A percentile compares a stretch with the other conserved stretches of the same genome.
Evolutionary conservation across 768 basidiomycete species (phyloP).

Genomic region (Psilocybe azurescens): DNA sequence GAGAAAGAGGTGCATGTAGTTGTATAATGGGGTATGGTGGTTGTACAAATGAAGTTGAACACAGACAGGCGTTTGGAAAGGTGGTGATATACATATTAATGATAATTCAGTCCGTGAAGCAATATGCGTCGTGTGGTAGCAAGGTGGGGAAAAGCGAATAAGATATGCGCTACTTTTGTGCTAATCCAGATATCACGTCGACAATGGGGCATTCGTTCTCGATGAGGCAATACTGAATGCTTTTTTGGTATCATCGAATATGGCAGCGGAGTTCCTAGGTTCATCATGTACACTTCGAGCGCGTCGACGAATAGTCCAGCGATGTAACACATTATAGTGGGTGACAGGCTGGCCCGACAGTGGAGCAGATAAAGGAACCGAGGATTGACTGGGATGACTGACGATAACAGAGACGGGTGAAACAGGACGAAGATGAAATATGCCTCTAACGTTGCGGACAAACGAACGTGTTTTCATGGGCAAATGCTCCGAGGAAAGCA

Average conservation of each 20-base stretch:
- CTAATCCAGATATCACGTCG: conserved; percentile 11
- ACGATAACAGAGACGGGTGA: conserved; percentile 38
- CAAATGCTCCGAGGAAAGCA: conserved; percentile 15
- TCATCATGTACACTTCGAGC: conserved; percentile 58
- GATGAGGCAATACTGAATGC: conserved; percentile 9
- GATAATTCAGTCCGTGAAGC: conserved; percentile 9
- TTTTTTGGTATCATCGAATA: conserved; percentile 21
- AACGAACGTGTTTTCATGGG: conserved; percentile 53
- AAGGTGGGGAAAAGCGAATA: conserved; percentile 1
- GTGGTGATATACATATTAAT: conserved; percentile 12
- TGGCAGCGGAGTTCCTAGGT: conserved; percentile 18
- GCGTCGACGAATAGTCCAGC: conserved; percentile 59
- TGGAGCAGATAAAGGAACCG: conserved; percentile 7
- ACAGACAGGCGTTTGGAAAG: background rate
- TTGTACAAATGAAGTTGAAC: conserved; percentile 21
- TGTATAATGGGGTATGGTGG: conserved; percentile 19
- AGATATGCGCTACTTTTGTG: conserved; percentile 14
- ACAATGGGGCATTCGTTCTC: conserved; percentile 12
- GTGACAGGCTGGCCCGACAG: conserved; percentile 16
- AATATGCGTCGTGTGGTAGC: background rate
- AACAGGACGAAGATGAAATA: conserved; percentile 56
- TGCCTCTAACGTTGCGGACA: conserved; percentile 64
- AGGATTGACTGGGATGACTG: conserved; percentile 20
- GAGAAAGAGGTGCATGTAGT: conserved; percentile 11
- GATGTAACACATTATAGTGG: conserved; percentile 41